Percentiles rank a stretch among this genome's conserved stretches.
phyloP scores from a whole-genome alignment of 2,329 filamentous ascomycete genomes.

The Tolypocladium tundrense region DNA sequence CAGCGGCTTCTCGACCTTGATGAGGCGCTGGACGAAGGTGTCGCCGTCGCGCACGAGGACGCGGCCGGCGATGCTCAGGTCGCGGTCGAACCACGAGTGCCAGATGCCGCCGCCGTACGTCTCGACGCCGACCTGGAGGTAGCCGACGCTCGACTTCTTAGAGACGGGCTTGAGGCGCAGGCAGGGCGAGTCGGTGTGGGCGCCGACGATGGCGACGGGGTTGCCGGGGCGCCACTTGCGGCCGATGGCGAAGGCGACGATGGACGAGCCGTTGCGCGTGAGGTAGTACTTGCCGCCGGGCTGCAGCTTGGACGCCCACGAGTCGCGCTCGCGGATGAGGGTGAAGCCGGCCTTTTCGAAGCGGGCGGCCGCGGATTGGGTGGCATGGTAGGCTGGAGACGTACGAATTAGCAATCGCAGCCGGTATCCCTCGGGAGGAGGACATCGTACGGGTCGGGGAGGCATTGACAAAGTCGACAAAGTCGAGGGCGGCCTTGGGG shows the following conservation, averaged over 20 bases:
- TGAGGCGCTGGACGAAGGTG: conserved; percentile 69
- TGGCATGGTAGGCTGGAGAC: conserved; percentile 78
- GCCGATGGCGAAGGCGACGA: conserved; percentile 87
- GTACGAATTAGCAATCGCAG: background rate
- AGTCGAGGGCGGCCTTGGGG: conserved; percentile 60
- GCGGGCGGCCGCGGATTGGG: conserved; percentile 64
- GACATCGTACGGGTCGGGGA: conserved; percentile 72
- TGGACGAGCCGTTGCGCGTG: conserved; percentile 84
- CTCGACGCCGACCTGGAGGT: conserved; percentile 90
- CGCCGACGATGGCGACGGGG: conserved; percentile 84
- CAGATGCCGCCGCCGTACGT: conserved; percentile 94
- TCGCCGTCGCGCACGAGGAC: conserved; percentile 68
- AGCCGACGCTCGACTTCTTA: conserved; percentile 77
- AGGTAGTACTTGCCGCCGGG: conserved; percentile 95
- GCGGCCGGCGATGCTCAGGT: conserved; percentile 81
- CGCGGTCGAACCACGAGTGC: conserved; percentile 98
- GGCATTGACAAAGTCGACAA: conserved; percentile 86
- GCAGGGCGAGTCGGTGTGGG: conserved; percentile 90
- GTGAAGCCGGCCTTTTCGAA: conserved; percentile 78
- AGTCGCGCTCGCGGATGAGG: conserved; percentile 81
- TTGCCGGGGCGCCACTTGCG: conserved; percentile 86
- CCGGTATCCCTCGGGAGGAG: background rate
- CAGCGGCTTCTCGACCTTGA: conserved; percentile 85
- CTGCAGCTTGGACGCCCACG: conserved; percentile 69
- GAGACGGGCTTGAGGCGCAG: conserved; percentile 90